phyloP scores from a whole-genome alignment of 306 rosid species.

The Dicorynia guianensis region DNA sequence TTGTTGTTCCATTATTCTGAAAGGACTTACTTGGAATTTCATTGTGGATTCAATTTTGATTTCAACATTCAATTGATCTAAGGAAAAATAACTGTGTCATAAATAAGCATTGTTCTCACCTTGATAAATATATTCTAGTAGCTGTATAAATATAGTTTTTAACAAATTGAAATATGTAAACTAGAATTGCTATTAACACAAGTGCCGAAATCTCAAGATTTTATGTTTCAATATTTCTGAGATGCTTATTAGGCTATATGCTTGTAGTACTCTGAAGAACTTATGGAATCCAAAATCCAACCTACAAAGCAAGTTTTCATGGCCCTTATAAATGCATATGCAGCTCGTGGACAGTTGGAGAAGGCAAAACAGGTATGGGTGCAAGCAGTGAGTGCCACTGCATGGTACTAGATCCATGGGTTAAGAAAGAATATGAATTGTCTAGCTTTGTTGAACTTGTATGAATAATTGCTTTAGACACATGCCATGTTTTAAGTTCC shows the following conservation, averaged over 20 bases:
- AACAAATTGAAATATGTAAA: constrained; percentile 15
- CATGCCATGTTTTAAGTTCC: constrained; percentile 4
- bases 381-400: constrained; percentile 35
- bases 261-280: constrained; percentile 70
- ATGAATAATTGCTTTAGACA: constrained; percentile 22
- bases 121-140: constrained; percentile 9
- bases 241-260: constrained; percentile 40
- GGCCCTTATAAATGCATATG: constrained; percentile 75
- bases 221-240: constrained; percentile 29
- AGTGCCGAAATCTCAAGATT: constrained; percentile 11
- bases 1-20: not conserved
- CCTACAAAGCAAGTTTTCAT: constrained; percentile 60
- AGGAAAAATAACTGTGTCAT: not conserved
- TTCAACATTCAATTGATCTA: not conserved
- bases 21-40: not conserved
- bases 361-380: constrained; percentile 78
- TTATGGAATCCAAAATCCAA: constrained; percentile 52
- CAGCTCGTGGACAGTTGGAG: constrained; percentile 72
- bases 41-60: constrained; percentile 5
- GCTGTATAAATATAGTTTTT: constrained; percentile 25
- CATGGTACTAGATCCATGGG: constrained; percentile 13
- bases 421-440: constrained; percentile 12
- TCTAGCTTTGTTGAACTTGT: constrained; percentile 1
- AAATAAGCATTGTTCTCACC: not conserved
- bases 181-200: constrained; percentile 3